These are phyloP conservation scores for Dothiorella sarmentorum DNA, from an alignment of 2,329 filamentous ascomycete species.

Conservation along the genomic window DNA sequence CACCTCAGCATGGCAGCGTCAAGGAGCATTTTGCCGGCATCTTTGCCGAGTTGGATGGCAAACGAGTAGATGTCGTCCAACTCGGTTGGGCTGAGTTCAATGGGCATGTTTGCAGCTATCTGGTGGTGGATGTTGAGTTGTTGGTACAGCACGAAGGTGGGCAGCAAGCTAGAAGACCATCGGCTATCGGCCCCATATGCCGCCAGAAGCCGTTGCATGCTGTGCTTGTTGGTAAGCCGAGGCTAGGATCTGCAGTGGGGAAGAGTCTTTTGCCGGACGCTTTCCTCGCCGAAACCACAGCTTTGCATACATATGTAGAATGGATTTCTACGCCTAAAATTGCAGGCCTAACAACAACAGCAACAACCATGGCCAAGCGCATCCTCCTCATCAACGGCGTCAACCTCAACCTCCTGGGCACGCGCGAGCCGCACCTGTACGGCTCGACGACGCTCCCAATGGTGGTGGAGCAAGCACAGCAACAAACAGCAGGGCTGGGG, in stretches of 20 bases:
- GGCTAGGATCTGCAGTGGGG: neutral
- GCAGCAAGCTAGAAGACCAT: too few species aligned
- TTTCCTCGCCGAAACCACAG: neutral
- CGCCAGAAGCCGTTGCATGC: neutral
- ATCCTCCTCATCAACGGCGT: slow-evolving; percentile 78
- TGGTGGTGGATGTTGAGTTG: neutral
- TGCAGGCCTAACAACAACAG: neutral
- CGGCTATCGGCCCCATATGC: too few species aligned
- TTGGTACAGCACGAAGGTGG: neutral
- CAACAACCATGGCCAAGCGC: slow-evolving; percentile 33
- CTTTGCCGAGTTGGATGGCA: slow-evolving; percentile 65
- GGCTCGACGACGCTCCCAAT: slow-evolving; percentile 65
- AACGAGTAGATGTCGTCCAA: slow-evolving; percentile 58
- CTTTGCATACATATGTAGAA: too few species aligned
- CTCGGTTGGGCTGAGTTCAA: neutral
- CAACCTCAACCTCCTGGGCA: slow-evolving; percentile 77
- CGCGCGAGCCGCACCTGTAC: slow-evolving; percentile 70
- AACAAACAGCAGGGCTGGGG: slow-evolving; percentile 50
- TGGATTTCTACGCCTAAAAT: neutral
- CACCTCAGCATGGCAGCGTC: slow-evolving; percentile 59
- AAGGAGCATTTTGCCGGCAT: slow-evolving; percentile 66
- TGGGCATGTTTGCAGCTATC: neutral
- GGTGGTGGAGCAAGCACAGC: slow-evolving; percentile 50
- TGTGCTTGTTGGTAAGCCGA: too few species aligned
- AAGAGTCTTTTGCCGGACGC: neutral